Evolutionary conservation across 495 filamentous ascomycete species (phyloP), one percentile per base, ranked within the genome.

Genomic region (Trichoderma asperelloides): DNA sequence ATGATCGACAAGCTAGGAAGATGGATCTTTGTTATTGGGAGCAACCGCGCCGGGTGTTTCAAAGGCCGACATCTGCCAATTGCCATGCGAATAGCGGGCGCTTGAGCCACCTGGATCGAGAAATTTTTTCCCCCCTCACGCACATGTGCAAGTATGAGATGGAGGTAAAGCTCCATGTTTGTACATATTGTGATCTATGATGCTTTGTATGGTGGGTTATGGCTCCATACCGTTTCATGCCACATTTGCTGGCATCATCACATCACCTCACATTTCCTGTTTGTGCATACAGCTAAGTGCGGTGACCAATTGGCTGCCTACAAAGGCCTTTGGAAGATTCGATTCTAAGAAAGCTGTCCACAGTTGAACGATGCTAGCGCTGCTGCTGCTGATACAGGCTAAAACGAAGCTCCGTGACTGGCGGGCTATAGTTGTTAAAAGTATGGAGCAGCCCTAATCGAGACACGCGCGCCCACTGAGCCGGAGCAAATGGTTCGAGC

Each of bases 1-100:
- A n/a, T 18, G 55, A 60, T 60, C 55, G 55, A 60, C 55, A 60
- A 60, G 27, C 55, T 60, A 60, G 27, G 11, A 60, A 28, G 23
- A 28, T 60, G 55, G 55, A 60, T 60, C 55, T 23, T 60, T 28
- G 11, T 28, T 33, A 27, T 30, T 28, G 27, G 25, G 55, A 60
- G 27, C 55, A 60, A 25, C 55, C 55, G 55, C 21, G 28, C 13
- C 55, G 25, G 55, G n/a, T 51, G 47, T 51, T 51, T 51, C 47
- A 51, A 25, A 51, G 5, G 47, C 2, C 47, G 2, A 23, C 47
- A n/a, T 6, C n/a, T 51, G n/a, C 47, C 47, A 51, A 21, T 51
- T 37, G 18, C 18, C 47, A 21, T 51, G n/a, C 23, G 47, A 51
- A 23, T 5, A 51, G 43, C n/a, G 23, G 47, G 18, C 7, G 18